Evolutionary conservation across 2,329 filamentous ascomycete genomes (phyloP).

Genomic region (Fusarium bactridioides): DNA sequence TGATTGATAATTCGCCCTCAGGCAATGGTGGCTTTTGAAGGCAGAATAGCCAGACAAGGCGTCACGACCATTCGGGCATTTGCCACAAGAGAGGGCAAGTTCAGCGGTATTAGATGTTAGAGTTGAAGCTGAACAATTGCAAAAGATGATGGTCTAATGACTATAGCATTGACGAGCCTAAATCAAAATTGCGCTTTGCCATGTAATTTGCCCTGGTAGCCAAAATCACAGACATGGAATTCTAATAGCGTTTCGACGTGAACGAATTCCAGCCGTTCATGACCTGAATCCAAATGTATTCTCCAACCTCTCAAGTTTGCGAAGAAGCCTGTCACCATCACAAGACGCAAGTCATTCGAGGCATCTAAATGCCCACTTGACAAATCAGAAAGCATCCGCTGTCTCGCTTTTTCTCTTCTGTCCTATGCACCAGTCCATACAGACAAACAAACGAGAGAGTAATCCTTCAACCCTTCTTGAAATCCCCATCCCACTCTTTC

Average conservation of each 20-base stretch:
- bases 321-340: neutral
- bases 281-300: neutral
- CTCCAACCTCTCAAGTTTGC: neutral
- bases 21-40: neutral
- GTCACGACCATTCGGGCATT: constrained; percentile 2
- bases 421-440: constrained; percentile 5
- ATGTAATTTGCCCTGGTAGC: neutral
- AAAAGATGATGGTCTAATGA: constrained; percentile 27
- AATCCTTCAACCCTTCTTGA: neutral
- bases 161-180: neutral
- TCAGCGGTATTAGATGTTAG: constrained; percentile 29
- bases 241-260: neutral
- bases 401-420: constrained; percentile 30
- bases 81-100: constrained; percentile 1
- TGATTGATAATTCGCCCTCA: neutral
- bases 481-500: neutral
- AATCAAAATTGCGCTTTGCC: neutral
- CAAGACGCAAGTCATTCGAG: neutral
- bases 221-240: neutral
- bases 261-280: neutral
- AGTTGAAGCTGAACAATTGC: constrained; percentile 34
- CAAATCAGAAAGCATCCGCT: constrained; percentile 24
- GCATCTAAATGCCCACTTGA: constrained; percentile 16
- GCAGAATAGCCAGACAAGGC: neutral
- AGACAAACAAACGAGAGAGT: neutral